phyloP scores from a whole-genome alignment of 176 grass and related monocot genomes.

The Triticum turgidum region DNA sequence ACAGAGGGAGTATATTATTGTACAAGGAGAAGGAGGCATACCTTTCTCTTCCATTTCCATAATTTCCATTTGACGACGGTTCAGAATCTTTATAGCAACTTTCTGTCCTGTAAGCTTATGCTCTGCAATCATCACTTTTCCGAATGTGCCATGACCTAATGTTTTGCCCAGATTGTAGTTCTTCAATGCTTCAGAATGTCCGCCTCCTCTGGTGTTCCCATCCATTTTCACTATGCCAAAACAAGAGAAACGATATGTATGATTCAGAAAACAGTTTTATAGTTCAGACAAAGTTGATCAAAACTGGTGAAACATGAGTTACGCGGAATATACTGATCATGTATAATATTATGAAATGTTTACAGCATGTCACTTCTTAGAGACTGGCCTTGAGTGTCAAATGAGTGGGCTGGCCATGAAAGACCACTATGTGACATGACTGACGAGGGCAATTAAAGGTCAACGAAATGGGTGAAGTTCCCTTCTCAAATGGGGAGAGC shows the following conservation, averaged over 20 bases:
- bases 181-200: conserved; percentile 56
- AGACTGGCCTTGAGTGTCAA: not conserved
- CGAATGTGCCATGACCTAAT: conserved; percentile 85
- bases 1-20: too few relatives aligned
- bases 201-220: conserved; percentile 43
- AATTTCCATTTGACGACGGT: conserved; percentile 64
- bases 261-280: not conserved
- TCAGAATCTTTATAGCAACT: conserved; percentile 92
- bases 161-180: conserved; percentile 76
- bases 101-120: conserved; percentile 75
- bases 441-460: too few relatives aligned
- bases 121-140: conserved; percentile 88
- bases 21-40: conserved; percentile 6
- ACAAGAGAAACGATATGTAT: not conserved
- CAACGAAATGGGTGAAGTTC: not conserved
- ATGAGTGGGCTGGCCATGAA: too few relatives aligned
- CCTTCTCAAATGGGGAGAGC: not conserved
- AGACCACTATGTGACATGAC: too few relatives aligned
- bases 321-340: too few relatives aligned
- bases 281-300: not conserved
- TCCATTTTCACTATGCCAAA: conserved; percentile 58
- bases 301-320: too few relatives aligned
- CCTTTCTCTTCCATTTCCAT: conserved; percentile 96
- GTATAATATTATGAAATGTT: too few relatives aligned
- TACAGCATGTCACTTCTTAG: too few relatives aligned